A percentile compares a stretch with the other conserved stretches of the same genome.
phyloP scores from a whole-genome alignment of 768 basidiomycete genomes.

The Coprinopsis sp. region DNA sequence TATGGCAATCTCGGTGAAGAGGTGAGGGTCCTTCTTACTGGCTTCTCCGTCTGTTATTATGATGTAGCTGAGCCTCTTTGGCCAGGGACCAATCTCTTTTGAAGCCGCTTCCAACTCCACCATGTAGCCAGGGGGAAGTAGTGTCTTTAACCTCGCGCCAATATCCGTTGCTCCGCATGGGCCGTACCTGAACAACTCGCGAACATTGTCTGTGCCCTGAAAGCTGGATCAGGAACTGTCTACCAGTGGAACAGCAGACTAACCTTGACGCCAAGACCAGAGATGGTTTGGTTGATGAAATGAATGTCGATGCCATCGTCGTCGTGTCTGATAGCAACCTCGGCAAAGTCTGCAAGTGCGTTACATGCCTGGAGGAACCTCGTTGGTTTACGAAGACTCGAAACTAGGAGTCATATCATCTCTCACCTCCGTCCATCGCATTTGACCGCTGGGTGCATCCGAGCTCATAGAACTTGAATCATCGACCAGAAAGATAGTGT shows the following conservation, averaged over 20 bases:
- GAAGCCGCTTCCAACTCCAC: not conserved
- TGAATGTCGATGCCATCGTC: slow-evolving; percentile 5
- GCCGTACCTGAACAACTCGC: not conserved
- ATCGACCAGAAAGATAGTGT: slow-evolving; percentile 7
- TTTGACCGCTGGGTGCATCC: not conserved
- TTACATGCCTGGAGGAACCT: not conserved
- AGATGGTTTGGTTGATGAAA: not conserved
- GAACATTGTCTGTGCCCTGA: not conserved
- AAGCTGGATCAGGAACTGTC: not conserved
- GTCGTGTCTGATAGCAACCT: slow-evolving; percentile 1
- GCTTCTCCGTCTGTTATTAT: slow-evolving; percentile 2
- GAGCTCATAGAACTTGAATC: slow-evolving; percentile 3
- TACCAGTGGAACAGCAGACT: not conserved
- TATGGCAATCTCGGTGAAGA: not conserved
- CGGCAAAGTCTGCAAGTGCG: not conserved
- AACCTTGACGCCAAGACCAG: not conserved
- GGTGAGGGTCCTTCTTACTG: not conserved
- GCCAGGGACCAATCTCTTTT: not conserved
- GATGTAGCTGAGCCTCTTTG: not conserved
- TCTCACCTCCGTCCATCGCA: slow-evolving; percentile 4
- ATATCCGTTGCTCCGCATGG: not conserved
- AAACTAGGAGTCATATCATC: not conserved
- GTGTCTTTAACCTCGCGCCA: not conserved
- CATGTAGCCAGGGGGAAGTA: not conserved
- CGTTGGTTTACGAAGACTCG: not conserved